These are phyloP conservation scores for Saksenaea vasiformis DNA, from an alignment of 371 early-diverging fungal genomes.

Conservation along the genomic window DNA sequence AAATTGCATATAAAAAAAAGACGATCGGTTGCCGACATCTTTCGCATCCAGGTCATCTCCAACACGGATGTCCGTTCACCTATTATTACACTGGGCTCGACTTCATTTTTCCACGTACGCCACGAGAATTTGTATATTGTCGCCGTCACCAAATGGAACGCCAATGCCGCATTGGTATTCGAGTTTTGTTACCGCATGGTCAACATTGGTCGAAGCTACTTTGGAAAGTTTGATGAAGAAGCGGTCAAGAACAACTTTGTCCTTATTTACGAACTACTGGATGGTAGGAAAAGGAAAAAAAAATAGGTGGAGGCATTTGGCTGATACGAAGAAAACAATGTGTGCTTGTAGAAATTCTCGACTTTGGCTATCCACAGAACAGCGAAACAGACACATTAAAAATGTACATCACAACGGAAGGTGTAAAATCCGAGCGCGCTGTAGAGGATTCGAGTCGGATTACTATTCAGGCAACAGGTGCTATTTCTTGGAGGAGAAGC, in stretches of 20 bases:
- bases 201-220: constrained; percentile 77
- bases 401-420: constrained; percentile 88
- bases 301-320: too few relatives aligned
- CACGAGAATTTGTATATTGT: constrained; percentile 91
- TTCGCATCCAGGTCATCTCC: constrained; percentile 96
- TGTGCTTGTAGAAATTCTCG: constrained; percentile 78
- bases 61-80: constrained; percentile 90
- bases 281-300: too few relatives aligned
- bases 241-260: constrained; percentile 91
- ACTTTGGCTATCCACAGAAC: constrained; percentile 92
- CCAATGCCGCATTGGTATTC: constrained; percentile 83
- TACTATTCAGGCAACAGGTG: constrained; percentile 91
- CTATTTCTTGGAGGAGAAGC: constrained; percentile 85
- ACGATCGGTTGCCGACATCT: constrained; percentile 93
- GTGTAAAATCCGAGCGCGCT: constrained; percentile 79
- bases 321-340: too few relatives aligned
- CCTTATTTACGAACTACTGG: constrained; percentile 87
- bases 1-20: constrained; percentile 40
- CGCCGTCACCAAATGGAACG: constrained; percentile 83
- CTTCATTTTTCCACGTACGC: constrained; percentile 86
- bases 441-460: constrained; percentile 77
- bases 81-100: constrained; percentile 86
- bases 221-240: constrained; percentile 89
- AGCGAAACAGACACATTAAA: constrained; percentile 88
- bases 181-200: constrained; percentile 84